Base-by-base conservation (phyloP, 441 rosid species). In the Euphorbia schlechtendalii region DNA sequence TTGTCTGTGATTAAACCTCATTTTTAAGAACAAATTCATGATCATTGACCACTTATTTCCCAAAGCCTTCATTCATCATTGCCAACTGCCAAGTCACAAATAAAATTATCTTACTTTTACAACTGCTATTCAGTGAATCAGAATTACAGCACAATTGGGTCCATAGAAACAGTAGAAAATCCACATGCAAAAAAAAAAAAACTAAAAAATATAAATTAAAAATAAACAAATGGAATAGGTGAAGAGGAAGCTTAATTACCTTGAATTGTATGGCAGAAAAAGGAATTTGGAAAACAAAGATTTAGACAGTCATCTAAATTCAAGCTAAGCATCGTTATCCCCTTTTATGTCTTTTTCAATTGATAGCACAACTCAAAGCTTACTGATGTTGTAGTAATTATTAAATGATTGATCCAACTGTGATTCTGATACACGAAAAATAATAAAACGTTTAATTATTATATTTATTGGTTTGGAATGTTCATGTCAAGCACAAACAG, bases 251-350 rank as follows among this genome's bases (percentile, higher is more conserved):
- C 56, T 49, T 60, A 60, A 40, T 40, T 40, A 40, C 45, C 43
- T 65, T 46, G 15, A 15, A 17, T 15, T 1, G 40, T 8, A 2
- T 34, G 40, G 40, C 40, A 34, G 40, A 8, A 34, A 34, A 34
- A 34, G 40, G 40, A 34, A 34, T 0, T 34, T 34, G 40, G 40
- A 34, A 0, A 34, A 34, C 12, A 46, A 46, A 65, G 66, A 63
- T 70, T 14, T 59, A 38, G 20, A 80, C 76, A 75, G 80, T 66
- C 18, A 41, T 69, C 62, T 59, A 41, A 72, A 70, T 73, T 69
- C 63, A 80, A 79, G 82, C 52, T 77, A 83, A 27, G 87, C 75
- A 81, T 79, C 22, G 77, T 73, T 78, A 77, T 58, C 65, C 61
- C 22, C 11, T 13, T 11, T 30, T 21, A 27, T 27, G 30, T 27